Conservation (phyloP, 371 early-diverging fungal genomes). For the Mucor irregularis region DNA sequence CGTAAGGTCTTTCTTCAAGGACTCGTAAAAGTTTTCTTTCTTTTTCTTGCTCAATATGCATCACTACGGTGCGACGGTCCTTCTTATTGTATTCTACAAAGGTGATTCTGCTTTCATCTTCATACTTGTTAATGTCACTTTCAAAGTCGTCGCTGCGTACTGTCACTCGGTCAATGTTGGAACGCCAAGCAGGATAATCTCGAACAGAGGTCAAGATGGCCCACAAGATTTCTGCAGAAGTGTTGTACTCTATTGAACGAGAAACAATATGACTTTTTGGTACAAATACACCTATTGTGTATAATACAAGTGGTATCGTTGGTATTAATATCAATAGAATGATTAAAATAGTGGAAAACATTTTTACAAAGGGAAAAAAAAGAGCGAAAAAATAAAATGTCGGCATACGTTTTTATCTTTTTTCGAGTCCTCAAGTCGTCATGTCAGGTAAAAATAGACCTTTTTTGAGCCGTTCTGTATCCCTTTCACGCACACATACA, state of each 20-base stretch:
- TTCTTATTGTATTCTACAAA: slow-evolving; percentile 39
- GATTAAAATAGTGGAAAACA: slow-evolving; percentile 5
- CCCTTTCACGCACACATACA: no score
- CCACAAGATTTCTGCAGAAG: slow-evolving; percentile 38
- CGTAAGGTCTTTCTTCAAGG: slow-evolving; percentile 32
- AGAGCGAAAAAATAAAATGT: background rate
- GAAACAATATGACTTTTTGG: slow-evolving; percentile 19
- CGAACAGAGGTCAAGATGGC: slow-evolving; percentile 35
- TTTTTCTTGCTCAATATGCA: slow-evolving; percentile 36
- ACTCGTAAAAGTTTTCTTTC: slow-evolving; percentile 32
- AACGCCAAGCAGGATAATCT: slow-evolving; percentile 41
- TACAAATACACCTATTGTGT: slow-evolving; percentile 22
- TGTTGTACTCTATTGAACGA: slow-evolving; percentile 17
- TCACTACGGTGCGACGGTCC: slow-evolving; percentile 27
- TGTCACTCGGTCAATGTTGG: slow-evolving; percentile 26
- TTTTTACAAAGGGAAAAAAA: background rate
- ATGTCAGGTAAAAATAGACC: no score
- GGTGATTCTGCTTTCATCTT: slow-evolving; percentile 13
- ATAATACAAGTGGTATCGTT: slow-evolving; percentile 23
- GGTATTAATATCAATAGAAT: slow-evolving; percentile 13
- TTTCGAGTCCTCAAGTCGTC: no score
- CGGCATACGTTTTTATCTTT: background rate
- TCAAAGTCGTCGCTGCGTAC: slow-evolving; percentile 21
- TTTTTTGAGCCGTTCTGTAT: no score
- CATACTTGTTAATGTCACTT: slow-evolving; percentile 20